Conservation (phyloP, 2,329 filamentous ascomycete genomes). For the Colletotrichum liaoningense region DNA sequence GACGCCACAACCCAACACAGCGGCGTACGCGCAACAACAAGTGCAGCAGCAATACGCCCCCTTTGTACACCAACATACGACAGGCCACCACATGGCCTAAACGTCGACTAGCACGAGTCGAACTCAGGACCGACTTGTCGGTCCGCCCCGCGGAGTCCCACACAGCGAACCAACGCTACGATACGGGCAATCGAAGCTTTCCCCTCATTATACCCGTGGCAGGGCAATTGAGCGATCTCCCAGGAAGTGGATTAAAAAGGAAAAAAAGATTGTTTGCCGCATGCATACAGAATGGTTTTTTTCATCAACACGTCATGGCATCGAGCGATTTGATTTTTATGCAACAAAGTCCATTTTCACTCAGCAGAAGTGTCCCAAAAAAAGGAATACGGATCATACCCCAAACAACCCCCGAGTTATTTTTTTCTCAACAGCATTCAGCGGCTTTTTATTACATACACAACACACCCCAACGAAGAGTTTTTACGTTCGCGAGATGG, state of each 20-base stretch:
- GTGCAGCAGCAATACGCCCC: conserved; percentile 56
- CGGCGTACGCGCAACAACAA: conserved; percentile 49
- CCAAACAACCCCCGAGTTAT: conserved; percentile 38
- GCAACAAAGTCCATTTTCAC: conserved; percentile 44
- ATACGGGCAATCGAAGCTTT: conserved; percentile 25
- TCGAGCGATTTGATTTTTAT: conserved; percentile 55
- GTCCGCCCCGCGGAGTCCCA: conserved; percentile 18
- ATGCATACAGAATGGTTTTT: conserved; percentile 48
- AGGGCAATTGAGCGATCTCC: conserved; percentile 20
- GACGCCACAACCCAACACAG: conserved; percentile 61
- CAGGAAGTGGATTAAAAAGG: conserved; percentile 33
- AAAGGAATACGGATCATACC: conserved; percentile 54
- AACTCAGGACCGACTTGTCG: background rate
- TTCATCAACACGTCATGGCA: conserved; percentile 55
- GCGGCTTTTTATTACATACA: conserved; percentile 37
- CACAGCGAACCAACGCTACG: conserved; percentile 28
- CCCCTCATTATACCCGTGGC: conserved; percentile 22
- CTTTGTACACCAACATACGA: conserved; percentile 56
- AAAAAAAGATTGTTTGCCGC: conserved; percentile 35
- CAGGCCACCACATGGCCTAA: conserved; percentile 43
- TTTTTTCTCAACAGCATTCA: conserved; percentile 42
- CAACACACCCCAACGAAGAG: conserved; percentile 36
- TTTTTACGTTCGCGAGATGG: conserved; percentile 33
- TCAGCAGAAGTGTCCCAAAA: conserved; percentile 54
- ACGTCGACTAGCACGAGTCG: conserved; percentile 8